These are phyloP conservation scores for Anthoceros angustus DNA, from an alignment of 225 moss, liverwort and hornwort species.

Conservation along the genomic window DNA sequence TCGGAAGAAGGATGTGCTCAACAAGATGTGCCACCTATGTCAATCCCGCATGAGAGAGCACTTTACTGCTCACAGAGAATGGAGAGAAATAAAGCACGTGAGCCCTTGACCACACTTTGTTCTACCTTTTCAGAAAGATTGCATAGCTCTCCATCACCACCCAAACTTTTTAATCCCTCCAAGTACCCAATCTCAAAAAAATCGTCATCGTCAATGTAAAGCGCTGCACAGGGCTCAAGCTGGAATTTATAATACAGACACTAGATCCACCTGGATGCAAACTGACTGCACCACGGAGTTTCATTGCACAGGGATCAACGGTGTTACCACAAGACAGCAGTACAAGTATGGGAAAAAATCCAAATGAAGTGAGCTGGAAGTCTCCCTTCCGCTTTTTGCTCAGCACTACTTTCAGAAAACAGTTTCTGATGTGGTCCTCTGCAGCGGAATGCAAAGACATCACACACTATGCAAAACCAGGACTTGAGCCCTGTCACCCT, in stretches of 20 bases:
- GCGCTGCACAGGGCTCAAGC: background rate
- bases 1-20: background rate
- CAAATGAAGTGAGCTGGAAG: background rate
- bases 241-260: background rate
- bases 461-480: background rate
- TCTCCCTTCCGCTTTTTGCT: slow-evolving; percentile 3
- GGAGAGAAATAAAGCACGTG: too few species aligned
- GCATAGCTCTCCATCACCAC: background rate
- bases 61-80: too few species aligned
- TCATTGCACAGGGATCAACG: background rate
- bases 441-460: background rate
- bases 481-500: background rate
- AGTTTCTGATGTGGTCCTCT: background rate
- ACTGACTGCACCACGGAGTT: background rate
- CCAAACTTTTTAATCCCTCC: background rate
- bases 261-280: too few species aligned
- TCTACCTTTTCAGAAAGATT: background rate
- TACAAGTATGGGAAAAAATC: background rate
- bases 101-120: background rate
- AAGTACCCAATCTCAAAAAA: background rate
- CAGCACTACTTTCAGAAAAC: background rate
- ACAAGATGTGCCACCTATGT: background rate
- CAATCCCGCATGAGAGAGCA: too few species aligned
- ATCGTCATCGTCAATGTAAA: background rate
- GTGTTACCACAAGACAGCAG: background rate